A percentile compares a stretch with the other conserved stretches of the same genome.
These are phyloP conservation scores for Myrmaecium sp. DNA, from an alignment of 2,329 filamentous ascomycete genomes.

Conservation along the genomic window DNA sequence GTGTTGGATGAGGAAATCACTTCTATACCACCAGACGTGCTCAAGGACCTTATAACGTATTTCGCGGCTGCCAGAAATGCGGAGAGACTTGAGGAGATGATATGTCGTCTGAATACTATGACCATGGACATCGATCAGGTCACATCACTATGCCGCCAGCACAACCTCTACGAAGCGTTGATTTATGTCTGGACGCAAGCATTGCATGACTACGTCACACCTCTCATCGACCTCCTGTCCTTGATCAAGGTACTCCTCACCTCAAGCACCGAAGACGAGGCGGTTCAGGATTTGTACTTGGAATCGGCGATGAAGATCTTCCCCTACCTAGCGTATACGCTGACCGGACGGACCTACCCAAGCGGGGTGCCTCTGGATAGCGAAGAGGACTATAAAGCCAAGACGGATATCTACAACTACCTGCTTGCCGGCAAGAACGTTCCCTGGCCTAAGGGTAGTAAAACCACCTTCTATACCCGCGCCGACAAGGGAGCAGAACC, in stretches of 20 bases:
- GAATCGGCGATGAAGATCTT: slow-evolving; percentile 80
- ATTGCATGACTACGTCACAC: slow-evolving; percentile 75
- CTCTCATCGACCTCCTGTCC: slow-evolving; percentile 64
- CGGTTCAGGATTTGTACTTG: slow-evolving; percentile 43
- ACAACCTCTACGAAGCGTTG: slow-evolving; percentile 84
- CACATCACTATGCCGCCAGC: slow-evolving; percentile 75
- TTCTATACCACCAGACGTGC: slow-evolving; percentile 60
- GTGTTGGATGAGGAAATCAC: slow-evolving; percentile 65
- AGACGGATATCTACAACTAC: slow-evolving; percentile 81
- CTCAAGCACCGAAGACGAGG: slow-evolving; percentile 34
- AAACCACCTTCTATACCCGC: slow-evolving; percentile 43
- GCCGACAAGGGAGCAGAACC: slow-evolving; percentile 41
- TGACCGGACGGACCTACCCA: slow-evolving; percentile 85
- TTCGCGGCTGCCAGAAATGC: slow-evolving; percentile 64
- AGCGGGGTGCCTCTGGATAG: slow-evolving; percentile 62
- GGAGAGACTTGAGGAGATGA: slow-evolving; percentile 73
- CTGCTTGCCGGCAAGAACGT: slow-evolving; percentile 73
- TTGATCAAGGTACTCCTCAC: slow-evolving; percentile 41
- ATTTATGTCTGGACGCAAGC: slow-evolving; percentile 96
- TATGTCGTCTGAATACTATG: slow-evolving; percentile 78
- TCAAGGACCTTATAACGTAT: slow-evolving; percentile 72
- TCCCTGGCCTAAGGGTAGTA: slow-evolving; percentile 53
- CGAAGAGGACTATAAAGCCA: slow-evolving; percentile 55
- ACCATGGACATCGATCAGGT: slow-evolving; percentile 92
- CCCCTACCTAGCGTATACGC: slow-evolving; percentile 78